phyloP scores from a whole-genome alignment of 805 yeast species.

The Candida orba region DNA sequence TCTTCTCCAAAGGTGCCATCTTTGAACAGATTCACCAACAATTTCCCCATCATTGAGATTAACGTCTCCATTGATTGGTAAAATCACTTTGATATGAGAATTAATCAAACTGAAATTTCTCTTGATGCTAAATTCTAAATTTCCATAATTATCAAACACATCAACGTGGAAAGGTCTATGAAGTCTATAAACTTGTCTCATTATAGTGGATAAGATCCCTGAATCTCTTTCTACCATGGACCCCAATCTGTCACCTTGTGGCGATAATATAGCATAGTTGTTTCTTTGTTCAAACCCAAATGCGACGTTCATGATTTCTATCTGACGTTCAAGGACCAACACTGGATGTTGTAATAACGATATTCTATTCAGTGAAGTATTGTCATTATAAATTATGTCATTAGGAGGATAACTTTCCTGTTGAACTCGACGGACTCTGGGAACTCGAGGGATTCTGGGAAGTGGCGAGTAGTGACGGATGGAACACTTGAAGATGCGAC shows the following conservation, averaged over 20 bases:
- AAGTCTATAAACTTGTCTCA: constrained; percentile 74
- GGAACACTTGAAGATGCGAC: too few species aligned
- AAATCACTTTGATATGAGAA: constrained; percentile 68
- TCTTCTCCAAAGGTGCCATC: constrained; percentile 94
- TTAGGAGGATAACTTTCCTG: too few species aligned
- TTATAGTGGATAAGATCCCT: constrained; percentile 45
- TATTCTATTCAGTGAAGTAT: not conserved
- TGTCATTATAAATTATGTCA: not conserved
- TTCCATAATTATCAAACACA: constrained; percentile 57
- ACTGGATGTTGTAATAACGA: constrained; percentile 53
- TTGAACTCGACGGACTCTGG: too few species aligned
- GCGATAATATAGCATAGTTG: constrained; percentile 64
- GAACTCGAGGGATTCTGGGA: not conserved
- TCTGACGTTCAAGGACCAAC: constrained; percentile 76
- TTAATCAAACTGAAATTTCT: constrained; percentile 87
- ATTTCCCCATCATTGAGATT: constrained; percentile 26
- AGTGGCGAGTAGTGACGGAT: not conserved
- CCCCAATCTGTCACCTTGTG: constrained; percentile 69
- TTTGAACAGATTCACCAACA: constrained; percentile 83
- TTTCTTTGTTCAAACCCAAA: constrained; percentile 92
- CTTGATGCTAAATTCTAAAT: constrained; percentile 54
- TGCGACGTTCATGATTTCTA: constrained; percentile 82
- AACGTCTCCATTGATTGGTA: not conserved
- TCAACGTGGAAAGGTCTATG: constrained; percentile 84
- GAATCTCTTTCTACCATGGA: constrained; percentile 76